phyloP scores from a whole-genome alignment of 148 eudicot genomes.

The Heliosperma pusillum region DNA sequence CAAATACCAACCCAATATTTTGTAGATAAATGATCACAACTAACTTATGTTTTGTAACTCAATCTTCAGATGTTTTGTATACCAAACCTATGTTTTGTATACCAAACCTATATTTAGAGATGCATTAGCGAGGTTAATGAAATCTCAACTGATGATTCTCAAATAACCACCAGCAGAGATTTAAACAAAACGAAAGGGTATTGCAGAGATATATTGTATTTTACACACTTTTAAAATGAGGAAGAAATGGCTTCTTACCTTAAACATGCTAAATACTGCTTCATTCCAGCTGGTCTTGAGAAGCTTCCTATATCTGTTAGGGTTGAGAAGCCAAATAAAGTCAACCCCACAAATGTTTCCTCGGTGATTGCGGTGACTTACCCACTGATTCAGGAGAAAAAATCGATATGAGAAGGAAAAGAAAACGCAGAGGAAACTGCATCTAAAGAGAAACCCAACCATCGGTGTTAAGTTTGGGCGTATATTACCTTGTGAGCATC shows the following conservation, averaged over 20 bases:
- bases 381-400: constrained; percentile 57
- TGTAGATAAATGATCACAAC: too few species aligned
- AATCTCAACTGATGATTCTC: not conserved
- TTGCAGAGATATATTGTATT: not conserved
- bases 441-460: constrained; percentile 1
- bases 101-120: too few species aligned
- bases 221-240: not conserved
- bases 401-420: constrained; percentile 11
- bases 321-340: constrained; percentile 99
- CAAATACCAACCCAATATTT: too few species aligned
- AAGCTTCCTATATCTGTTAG: constrained; percentile 72
- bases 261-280: constrained; percentile 92
- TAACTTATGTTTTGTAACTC: too few species aligned
- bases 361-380: constrained; percentile 96
- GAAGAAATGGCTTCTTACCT: constrained; percentile 43
- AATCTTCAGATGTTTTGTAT: too few species aligned
- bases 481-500: constrained; percentile 85
- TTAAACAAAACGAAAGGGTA: not conserved
- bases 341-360: constrained; percentile 98
- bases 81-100: too few species aligned
- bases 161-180: not conserved
- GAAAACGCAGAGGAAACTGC: not conserved
- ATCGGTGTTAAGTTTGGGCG: not conserved
- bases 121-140: not conserved
- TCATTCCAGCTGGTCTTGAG: constrained; percentile 92